phyloP scores from a whole-genome alignment of 2,329 filamentous ascomycete species.

The Diaporthe eres region DNA sequence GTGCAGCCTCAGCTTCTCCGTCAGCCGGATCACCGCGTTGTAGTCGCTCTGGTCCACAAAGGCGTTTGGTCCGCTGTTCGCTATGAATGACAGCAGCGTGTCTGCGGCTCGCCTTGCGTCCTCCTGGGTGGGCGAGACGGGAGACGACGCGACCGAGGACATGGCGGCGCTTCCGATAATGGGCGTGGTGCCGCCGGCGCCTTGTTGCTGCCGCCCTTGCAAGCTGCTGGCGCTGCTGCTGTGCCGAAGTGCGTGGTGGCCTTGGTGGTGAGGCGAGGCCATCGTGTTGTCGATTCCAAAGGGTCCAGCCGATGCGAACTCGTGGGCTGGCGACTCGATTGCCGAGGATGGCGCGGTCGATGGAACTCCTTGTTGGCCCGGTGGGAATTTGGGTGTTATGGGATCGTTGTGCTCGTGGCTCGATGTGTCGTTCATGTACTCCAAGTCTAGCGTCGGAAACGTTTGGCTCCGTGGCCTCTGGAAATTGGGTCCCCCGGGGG shows the following conservation, averaged over 20 bases:
- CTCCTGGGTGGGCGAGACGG: conserved; percentile 82
- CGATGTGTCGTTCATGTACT: conserved; percentile 62
- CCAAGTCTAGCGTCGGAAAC: conserved; percentile 80
- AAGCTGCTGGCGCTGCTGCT: conserved; percentile 67
- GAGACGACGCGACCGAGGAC: conserved; percentile 66
- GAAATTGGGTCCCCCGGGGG: conserved; percentile 62
- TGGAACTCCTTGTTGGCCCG: conserved; percentile 51
- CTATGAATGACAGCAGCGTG: conserved; percentile 85
- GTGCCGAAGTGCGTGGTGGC: conserved; percentile 62
- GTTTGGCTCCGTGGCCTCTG: conserved; percentile 90
- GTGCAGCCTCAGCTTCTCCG: conserved; percentile 85
- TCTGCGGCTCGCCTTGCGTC: conserved; percentile 87
- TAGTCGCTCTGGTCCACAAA: conserved; percentile 85
- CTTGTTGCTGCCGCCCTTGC: conserved; percentile 51
- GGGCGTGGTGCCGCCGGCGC: conserved; percentile 46
- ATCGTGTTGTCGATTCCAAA: conserved; percentile 63
- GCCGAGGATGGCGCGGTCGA: conserved; percentile 66
- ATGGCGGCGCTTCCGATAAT: conserved; percentile 48
- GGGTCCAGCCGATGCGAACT: conserved; percentile 55
- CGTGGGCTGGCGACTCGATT: conserved; percentile 66
- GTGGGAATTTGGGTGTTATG: conserved; percentile 62
- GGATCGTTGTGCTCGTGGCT: conserved; percentile 55
- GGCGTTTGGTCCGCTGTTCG: conserved; percentile 74
- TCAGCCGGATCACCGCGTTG: conserved; percentile 82
- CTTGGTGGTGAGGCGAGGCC: conserved; percentile 56